phyloP scores from a whole-genome alignment of 2,329 filamentous ascomycete genomes.

The Didymella glomerata region DNA sequence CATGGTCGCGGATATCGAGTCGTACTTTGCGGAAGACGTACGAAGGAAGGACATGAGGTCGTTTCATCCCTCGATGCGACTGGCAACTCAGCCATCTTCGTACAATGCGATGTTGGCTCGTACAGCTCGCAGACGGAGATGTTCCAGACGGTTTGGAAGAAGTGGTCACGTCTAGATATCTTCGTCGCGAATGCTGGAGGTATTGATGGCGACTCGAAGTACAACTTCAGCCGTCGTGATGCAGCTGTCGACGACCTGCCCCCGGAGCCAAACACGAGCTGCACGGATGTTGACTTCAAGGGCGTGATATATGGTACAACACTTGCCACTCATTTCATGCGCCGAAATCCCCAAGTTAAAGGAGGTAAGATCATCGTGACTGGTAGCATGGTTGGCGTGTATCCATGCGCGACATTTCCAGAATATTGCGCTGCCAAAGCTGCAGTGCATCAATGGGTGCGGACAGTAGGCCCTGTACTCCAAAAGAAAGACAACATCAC shows the following conservation, averaged over 20 bases:
- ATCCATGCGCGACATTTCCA: slow-evolving; percentile 56
- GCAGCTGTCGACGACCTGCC: slow-evolving; percentile 47
- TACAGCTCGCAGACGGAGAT: slow-evolving; percentile 57
- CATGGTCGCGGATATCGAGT: slow-evolving; percentile 49
- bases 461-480: slow-evolving; percentile 25
- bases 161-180: slow-evolving; percentile 59
- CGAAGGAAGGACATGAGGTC: slow-evolving; percentile 47
- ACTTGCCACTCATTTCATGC: slow-evolving; percentile 63
- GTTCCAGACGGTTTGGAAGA: slow-evolving; percentile 55
- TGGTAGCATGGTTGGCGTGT: slow-evolving; percentile 55
- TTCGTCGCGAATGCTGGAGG: slow-evolving; percentile 62
- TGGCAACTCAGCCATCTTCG: slow-evolving; percentile 53
- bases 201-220: slow-evolving; percentile 56
- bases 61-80: slow-evolving; percentile 26
- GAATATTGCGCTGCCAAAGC: slow-evolving; percentile 64
- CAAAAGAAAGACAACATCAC: slow-evolving; percentile 57
- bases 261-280: slow-evolving; percentile 54
- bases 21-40: slow-evolving; percentile 53
- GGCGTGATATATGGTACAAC: slow-evolving; percentile 60
- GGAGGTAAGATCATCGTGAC: slow-evolving; percentile 59
- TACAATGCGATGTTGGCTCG: slow-evolving; percentile 56
- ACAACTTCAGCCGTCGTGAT: slow-evolving; percentile 50
- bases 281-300: slow-evolving; percentile 61
- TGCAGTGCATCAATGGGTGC: slow-evolving; percentile 49
- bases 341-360: slow-evolving; percentile 54